A percentile compares a stretch with the other conserved stretches of the same genome.
Conservation (phyloP, 805 yeast species). For the Limtongozyma cylindracea region DNA sequence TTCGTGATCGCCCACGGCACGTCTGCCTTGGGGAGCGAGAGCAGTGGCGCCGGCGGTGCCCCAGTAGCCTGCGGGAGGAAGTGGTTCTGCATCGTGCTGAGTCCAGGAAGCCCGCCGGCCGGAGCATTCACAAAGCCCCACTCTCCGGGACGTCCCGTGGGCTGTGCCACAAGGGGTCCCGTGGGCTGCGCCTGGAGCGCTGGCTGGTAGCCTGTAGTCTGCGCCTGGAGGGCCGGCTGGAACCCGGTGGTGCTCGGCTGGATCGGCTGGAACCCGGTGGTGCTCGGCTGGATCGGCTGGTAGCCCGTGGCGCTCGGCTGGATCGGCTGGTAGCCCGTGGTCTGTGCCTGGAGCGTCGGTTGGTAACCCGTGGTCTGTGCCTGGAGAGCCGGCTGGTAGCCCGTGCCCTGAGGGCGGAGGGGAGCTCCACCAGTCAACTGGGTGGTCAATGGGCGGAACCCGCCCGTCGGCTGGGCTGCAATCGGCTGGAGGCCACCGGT, state of each 20-base stretch:
- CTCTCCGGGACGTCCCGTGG: constrained; percentile 9
- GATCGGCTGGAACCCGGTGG: constrained; percentile 4
- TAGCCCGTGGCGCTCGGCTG: constrained; percentile 8
- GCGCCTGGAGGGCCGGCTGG: constrained; percentile 4
- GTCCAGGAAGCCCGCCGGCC: constrained; percentile 46
- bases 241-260: constrained; percentile 5
- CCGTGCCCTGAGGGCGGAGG: neutral
- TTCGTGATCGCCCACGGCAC: constrained; percentile 69
- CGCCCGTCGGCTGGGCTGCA: no score
- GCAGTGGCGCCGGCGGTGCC: no score
- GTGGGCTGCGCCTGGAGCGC: constrained; percentile 16
- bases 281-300: constrained; percentile 6
- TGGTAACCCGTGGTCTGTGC: constrained; percentile 4
- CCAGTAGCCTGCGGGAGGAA: constrained; percentile 28
- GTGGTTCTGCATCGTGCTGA: constrained; percentile 39
- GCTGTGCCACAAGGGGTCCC: no score
- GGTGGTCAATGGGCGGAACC: constrained; percentile 3
- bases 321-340: constrained; percentile 1
- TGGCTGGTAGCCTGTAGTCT: constrained; percentile 8
- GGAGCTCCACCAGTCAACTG: constrained; percentile 6
- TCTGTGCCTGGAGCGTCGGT: constrained; percentile 5
- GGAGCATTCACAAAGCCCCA: constrained; percentile 59
- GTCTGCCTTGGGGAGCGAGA: constrained; percentile 17
- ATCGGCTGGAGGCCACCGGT: constrained; percentile 5
- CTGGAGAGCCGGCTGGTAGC: constrained; percentile 1